These are phyloP conservation scores for Myrmaecium sp. DNA, from an alignment of 2,329 filamentous ascomycete species.

Conservation along the genomic window DNA sequence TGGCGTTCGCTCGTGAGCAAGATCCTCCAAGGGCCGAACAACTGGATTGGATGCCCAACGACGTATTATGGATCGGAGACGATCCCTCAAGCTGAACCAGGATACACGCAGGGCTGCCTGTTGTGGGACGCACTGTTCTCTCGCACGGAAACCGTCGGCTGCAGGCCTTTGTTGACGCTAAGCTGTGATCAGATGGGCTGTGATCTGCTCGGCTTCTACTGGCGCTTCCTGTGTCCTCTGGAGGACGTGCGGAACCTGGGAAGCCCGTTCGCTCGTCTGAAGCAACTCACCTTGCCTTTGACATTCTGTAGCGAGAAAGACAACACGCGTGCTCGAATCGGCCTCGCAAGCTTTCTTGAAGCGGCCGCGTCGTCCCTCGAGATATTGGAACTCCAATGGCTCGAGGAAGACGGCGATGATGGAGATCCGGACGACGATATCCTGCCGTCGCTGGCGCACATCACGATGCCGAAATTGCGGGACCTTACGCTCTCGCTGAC, in stretches of 20 bases:
- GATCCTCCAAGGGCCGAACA: constrained; percentile 3
- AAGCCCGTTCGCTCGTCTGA: too few species aligned
- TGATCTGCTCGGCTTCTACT: too few species aligned
- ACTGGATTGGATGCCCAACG: constrained; percentile 2
- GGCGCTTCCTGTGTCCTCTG: too few species aligned
- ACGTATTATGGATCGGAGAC: constrained; percentile 2
- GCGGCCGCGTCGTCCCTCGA: constrained; percentile 7
- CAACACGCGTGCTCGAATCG: too few species aligned
- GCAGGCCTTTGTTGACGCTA: too few species aligned
- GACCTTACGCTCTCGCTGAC: constrained; percentile 6
- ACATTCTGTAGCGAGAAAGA: too few species aligned
- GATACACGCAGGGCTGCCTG: constrained; percentile 1
- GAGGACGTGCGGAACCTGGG: too few species aligned
- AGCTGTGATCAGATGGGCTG: too few species aligned
- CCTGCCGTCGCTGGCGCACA: constrained; percentile 5
- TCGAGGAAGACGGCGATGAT: constrained; percentile 4
- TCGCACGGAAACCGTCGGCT: too few species aligned
- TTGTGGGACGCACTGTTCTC: too few species aligned
- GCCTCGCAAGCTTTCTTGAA: too few species aligned
- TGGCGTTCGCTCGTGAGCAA: constrained; percentile 2
- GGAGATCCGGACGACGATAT: constrained; percentile 6
- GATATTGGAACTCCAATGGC: constrained; percentile 7
- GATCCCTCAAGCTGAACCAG: constrained; percentile 5
- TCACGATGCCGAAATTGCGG: constrained; percentile 7
- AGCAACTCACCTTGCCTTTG: too few species aligned